These are phyloP conservation scores for Casuarina equisetifolia DNA, from an alignment of 306 rosid species.

Conservation along the genomic window DNA sequence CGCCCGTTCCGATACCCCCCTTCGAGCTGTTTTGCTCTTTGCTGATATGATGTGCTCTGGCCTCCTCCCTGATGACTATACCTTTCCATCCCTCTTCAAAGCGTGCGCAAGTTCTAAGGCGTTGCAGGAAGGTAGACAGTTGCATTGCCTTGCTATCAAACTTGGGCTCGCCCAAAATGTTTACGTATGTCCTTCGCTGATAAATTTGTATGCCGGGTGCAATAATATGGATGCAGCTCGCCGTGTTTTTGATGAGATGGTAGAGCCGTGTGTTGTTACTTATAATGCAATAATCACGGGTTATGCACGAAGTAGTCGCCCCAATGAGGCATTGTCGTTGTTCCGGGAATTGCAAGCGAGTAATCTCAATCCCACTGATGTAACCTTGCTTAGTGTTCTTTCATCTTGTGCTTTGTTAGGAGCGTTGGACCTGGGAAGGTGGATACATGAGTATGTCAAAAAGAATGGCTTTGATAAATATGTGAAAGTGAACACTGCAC, in stretches of 20 bases:
- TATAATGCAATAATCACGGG: constrained; percentile 70
- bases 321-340: constrained; percentile 78
- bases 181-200: constrained; percentile 67
- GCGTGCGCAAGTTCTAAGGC: constrained; percentile 73
- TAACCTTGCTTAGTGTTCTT: constrained; percentile 73
- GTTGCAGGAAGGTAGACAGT: constrained; percentile 60
- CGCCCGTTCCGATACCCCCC: constrained; percentile 54
- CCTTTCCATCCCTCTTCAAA: constrained; percentile 78
- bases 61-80: constrained; percentile 66
- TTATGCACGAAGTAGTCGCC: constrained; percentile 58
- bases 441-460: constrained; percentile 84
- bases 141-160: constrained; percentile 68
- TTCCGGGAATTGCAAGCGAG: constrained; percentile 71
- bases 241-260: constrained; percentile 62
- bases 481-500: constrained; percentile 83
- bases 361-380: constrained; percentile 63
- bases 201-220: constrained; percentile 66
- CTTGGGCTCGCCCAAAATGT: constrained; percentile 42
- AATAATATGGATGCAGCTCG: constrained; percentile 55
- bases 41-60: constrained; percentile 35
- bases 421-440: constrained; percentile 70
- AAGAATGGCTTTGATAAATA: constrained; percentile 59
- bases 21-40: constrained; percentile 53
- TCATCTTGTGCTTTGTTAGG: constrained; percentile 73
- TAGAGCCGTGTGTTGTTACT: constrained; percentile 62